Conservation (phyloP, 2,329 filamentous ascomycete species). For the Colletotrichum musae region DNA sequence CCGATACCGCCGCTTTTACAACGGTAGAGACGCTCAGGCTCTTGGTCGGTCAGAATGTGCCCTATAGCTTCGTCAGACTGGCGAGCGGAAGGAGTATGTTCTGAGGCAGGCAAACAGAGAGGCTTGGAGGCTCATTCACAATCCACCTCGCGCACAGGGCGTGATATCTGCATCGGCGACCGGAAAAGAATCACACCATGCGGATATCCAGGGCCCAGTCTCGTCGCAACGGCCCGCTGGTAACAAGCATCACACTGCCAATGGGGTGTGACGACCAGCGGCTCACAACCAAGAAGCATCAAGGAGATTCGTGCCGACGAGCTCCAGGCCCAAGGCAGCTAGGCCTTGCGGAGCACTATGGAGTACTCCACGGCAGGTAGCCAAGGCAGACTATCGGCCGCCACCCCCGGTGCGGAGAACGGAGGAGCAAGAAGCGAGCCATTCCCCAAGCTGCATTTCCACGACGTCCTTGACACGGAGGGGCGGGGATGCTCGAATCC, state of each 20-base stretch:
- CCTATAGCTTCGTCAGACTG: constrained; percentile 87
- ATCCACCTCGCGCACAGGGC: not conserved
- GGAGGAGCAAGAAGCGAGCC: constrained; percentile 30
- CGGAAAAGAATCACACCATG: constrained; percentile 5
- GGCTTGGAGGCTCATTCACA: not conserved
- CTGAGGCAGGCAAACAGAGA: constrained; percentile 47
- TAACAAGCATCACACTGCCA: not conserved
- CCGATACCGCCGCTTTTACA: constrained; percentile 86
- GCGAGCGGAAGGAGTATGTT: constrained; percentile 70
- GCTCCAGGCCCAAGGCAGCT: constrained; percentile 2
- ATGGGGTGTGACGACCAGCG: not conserved
- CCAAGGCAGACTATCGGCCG: constrained; percentile 22
- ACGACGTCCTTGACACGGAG: constrained; percentile 1
- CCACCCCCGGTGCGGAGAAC: constrained; percentile 23
- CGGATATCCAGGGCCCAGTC: constrained; percentile 12
- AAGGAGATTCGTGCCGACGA: not conserved
- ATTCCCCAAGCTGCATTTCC: constrained; percentile 28
- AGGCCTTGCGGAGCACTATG: constrained; percentile 13
- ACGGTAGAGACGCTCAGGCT: constrained; percentile 85
- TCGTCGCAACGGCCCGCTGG: not conserved
- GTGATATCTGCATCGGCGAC: not conserved
- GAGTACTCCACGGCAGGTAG: constrained; percentile 20
- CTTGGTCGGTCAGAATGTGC: constrained; percentile 88
- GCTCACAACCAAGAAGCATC: not conserved
- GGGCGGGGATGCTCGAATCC: constrained; percentile 4